phyloP scores from a whole-genome alignment of 2,329 filamentous ascomycete genomes.

The Mariannaea sp. region DNA sequence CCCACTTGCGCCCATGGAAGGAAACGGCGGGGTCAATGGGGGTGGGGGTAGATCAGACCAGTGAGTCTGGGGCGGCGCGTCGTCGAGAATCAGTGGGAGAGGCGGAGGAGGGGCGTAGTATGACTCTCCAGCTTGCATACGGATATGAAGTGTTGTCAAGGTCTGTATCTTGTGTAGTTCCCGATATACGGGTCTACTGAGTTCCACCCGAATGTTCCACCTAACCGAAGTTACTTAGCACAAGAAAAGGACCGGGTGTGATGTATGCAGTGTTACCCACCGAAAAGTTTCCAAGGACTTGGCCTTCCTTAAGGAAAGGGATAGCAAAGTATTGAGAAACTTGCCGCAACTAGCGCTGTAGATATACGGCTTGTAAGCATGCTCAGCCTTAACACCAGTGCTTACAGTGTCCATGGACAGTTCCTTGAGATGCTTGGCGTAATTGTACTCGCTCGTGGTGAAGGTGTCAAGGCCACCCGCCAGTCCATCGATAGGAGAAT shows the following conservation, averaged over 20 bases:
- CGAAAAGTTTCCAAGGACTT: conserved; percentile 60
- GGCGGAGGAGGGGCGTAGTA: conserved; percentile 57
- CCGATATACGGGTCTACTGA: conserved; percentile 62
- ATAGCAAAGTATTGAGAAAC: conserved; percentile 65
- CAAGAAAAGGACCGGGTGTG: not conserved
- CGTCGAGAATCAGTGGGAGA: conserved; percentile 44
- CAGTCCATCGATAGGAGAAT: conserved; percentile 60
- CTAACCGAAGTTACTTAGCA: conserved; percentile 40
- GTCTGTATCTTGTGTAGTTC: conserved; percentile 58
- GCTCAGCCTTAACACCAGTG: conserved; percentile 57
- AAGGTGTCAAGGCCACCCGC: conserved; percentile 65
- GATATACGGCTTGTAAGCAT: conserved; percentile 58
- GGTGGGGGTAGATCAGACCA: conserved; percentile 38
- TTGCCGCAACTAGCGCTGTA: conserved; percentile 63
- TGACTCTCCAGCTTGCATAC: conserved; percentile 62
- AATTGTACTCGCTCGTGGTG: conserved; percentile 66
- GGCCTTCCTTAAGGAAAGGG: conserved; percentile 60
- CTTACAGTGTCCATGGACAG: conserved; percentile 61
- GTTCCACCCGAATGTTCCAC: conserved; percentile 68
- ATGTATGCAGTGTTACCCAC: conserved; percentile 44
- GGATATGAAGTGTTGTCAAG: conserved; percentile 59
- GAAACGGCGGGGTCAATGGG: conserved; percentile 30
- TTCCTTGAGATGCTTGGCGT: conserved; percentile 61
- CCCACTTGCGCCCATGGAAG: conserved; percentile 28
- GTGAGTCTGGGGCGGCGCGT: conserved; percentile 35